Evolutionary conservation across 2,329 filamentous ascomycete genomes (phyloP), one percentile per base, ranked within the genome.

Genomic region (Fusarium sp.): DNA sequence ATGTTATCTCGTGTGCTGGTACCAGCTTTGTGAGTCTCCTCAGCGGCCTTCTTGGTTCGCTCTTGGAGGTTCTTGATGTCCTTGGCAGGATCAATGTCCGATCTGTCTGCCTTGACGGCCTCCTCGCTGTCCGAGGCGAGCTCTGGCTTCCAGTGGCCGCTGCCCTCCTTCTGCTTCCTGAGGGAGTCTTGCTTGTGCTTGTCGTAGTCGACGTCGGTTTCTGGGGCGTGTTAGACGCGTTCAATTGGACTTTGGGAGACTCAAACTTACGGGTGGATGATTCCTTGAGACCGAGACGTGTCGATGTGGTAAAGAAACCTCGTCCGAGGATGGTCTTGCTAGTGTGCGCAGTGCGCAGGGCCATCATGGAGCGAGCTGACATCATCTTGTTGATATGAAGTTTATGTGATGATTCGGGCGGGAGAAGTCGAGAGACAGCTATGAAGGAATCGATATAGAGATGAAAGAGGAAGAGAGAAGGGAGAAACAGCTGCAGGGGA

Each of bases 121-220:
- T 93, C 93, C 85, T 97, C 94, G 82, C 92, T 93, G 82, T 94
- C 90, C 56, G 91, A 93, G 7, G 94, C 93, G 56, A 97, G 86
- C 81, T 92, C 91, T 28, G 92, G 87, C 84, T 93, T 92, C 94
- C 94, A 96, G 80, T 94, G 88, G 60, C 87, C 91, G 80, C 90
- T 87, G 69, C 93, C 93, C 44, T 88, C 83, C 81, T 92, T 90
- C 69, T 94, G 88, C 85, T 95, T 95, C 73, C 87, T 68, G 48
- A 92, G 83, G 31, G 86, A 85, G 78, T 91, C 89, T 63, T 87
- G 81, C 84, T 92, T 91, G 83, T 91, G 89, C 79, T 84, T 87
- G 69, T 91, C 88, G 77, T 84, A 82, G 73, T 87, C 83, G 20
- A 82, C 75, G 48, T 83, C 78, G 56, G 80, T 82, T 72, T 81